phyloP scores from a whole-genome alignment of 1,284 basidiomycete species.

The Inonotus hispidus region DNA sequence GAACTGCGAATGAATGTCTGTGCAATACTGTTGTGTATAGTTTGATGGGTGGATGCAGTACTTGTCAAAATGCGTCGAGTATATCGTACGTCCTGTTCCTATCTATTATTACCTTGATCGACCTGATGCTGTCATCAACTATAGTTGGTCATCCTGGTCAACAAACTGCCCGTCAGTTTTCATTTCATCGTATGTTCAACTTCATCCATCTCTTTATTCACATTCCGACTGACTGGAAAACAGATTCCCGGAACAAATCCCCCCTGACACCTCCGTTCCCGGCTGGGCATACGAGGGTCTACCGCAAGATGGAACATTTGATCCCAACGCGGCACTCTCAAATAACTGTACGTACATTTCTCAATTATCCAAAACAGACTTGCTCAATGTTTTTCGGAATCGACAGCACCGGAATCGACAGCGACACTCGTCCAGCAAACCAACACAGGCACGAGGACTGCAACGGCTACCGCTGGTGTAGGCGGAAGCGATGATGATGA shows the following conservation, averaged over 20 bases:
- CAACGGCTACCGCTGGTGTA: not conserved
- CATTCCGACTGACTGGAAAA: not conserved
- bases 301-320: slow-evolving; percentile 2
- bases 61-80: slow-evolving; percentile 20
- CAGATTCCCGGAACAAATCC: slow-evolving; percentile 19
- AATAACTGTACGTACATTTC: slow-evolving; percentile 7
- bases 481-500: not conserved
- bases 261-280: slow-evolving; percentile 17
- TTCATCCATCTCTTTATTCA: not conserved
- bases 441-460: not conserved
- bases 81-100: slow-evolving; percentile 10
- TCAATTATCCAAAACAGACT: not conserved
- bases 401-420: slow-evolving; percentile 12
- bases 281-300: slow-evolving; percentile 20
- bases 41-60: slow-evolving; percentile 19
- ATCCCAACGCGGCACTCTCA: not conserved
- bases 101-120: not conserved
- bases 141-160: slow-evolving; percentile 14
- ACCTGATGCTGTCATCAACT: not conserved
- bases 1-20: slow-evolving; percentile 15
- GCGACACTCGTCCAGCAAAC: slow-evolving; percentile 11
- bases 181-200: not conserved
- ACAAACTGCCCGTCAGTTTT: slow-evolving; percentile 6
- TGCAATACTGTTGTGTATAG: slow-evolving; percentile 21
- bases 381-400: not conserved